Evolutionary conservation across 805 yeast species (phyloP).

Genomic region (Nakazawaea laoshanensis): DNA sequence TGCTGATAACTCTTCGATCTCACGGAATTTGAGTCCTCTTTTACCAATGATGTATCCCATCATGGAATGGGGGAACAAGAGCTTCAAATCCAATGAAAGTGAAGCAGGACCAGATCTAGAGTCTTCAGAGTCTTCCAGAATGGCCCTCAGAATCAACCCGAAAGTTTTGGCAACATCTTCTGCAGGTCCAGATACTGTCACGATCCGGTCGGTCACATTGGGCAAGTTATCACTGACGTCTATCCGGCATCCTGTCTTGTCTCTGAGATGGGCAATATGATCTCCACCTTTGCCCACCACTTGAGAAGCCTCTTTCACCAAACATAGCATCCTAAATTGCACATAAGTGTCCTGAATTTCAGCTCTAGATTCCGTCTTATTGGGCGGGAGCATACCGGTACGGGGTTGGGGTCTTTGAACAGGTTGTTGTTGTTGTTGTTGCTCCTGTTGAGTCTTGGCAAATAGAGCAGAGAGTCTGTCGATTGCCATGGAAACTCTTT

Average conservation of each 20-base stretch:
- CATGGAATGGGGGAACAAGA: conserved; percentile 69
- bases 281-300: conserved; percentile 82
- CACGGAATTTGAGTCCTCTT: conserved; percentile 63
- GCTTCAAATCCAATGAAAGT: conserved; percentile 43
- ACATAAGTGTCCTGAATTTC: conserved; percentile 47
- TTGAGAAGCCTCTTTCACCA: conserved; percentile 65
- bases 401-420: conserved; percentile 1
- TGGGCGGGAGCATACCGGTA: conserved; percentile 16
- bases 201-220: conserved; percentile 67
- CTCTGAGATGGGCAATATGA: conserved; percentile 55
- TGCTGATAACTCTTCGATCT: conserved; percentile 76
- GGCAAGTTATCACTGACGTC: conserved; percentile 66
- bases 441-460: background rate
- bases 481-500: conserved; percentile 62
- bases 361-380: conserved; percentile 18
- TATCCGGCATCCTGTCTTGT: conserved; percentile 52
- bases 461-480: conserved; percentile 25
- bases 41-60: conserved; percentile 81
- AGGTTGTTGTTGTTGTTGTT: conserved; percentile 1
- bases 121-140: conserved; percentile 59
- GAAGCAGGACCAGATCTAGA: conserved; percentile 51
- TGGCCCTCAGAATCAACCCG: conserved; percentile 61
- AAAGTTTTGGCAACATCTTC: conserved; percentile 77
- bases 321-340: conserved; percentile 66
- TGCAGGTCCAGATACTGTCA: conserved; percentile 65